Percentiles rank a stretch among this genome's conserved stretches.
phyloP scores from a whole-genome alignment of 2,329 filamentous ascomycete species.

The Hymenoscyphus repandus region DNA sequence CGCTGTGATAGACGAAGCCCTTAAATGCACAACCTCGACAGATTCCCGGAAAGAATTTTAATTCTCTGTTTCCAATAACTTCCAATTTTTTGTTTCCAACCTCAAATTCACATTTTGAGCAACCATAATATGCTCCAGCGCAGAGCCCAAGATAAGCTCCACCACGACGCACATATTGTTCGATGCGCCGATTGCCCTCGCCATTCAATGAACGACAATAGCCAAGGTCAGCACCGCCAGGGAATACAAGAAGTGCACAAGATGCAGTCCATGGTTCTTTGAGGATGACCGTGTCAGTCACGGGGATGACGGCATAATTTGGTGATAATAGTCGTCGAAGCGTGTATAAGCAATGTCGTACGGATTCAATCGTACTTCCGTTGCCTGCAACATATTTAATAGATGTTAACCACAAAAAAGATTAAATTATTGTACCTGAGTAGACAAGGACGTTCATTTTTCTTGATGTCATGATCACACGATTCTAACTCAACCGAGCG shows the following conservation, averaged over 20 bases:
- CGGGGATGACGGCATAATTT: conserved; percentile 86
- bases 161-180: conserved; percentile 78
- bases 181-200: conserved; percentile 76
- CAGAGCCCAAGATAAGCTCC: conserved; percentile 88
- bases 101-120: conserved; percentile 81
- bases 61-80: conserved; percentile 77
- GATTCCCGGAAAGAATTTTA: conserved; percentile 81
- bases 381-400: conserved; percentile 49
- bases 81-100: conserved; percentile 75
- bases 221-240: conserved; percentile 87
- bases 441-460: conserved; percentile 92
- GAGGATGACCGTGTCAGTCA: conserved; percentile 71
- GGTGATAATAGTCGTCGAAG: conserved; percentile 81
- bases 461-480: conserved; percentile 50
- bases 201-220: conserved; percentile 89
- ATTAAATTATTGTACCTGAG: conserved; percentile 53
- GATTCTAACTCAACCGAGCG: conserved; percentile 21
- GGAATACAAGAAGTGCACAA: conserved; percentile 85
- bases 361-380: conserved; percentile 81
- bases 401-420: neutral
- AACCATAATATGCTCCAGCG: conserved; percentile 90
- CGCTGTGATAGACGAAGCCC: conserved; percentile 87
- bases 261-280: conserved; percentile 88
- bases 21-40: conserved; percentile 83
- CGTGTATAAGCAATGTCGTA: conserved; percentile 82